Base-by-base conservation (phyloP, 345 rosid genomes). In the Salix suchowensis region DNA sequence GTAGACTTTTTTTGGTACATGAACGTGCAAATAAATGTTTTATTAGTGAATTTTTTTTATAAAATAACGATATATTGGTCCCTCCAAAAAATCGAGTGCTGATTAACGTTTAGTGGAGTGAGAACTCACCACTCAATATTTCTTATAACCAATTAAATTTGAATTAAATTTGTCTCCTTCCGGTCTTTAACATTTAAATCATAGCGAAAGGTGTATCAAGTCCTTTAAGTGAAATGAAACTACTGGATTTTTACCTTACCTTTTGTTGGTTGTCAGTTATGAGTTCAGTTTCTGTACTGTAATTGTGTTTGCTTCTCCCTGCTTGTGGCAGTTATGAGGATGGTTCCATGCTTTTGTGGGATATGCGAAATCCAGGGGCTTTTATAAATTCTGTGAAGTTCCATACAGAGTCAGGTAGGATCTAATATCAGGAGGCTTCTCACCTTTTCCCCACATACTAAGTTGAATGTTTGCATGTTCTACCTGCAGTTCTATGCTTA, bases 331-430 rank as follows among this genome's bases (percentile, higher is more conserved):
- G 98, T 70, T 90, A 89, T 54, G 98, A 95, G 85, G 97, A 91
- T 82, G 98, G 94, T 54, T 93, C 99, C 18, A 89, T 86, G 85
- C 82, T 91, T 67, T 89, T 85, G 87, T 96, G 98, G 98, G 99
- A 96, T 76, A 34, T 90, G 24, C 90, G 97, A 30, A 88, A 91
- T 74, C 88, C 90, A 19, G 84, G 82, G 68, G 28, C 71, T 76
- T 96, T 97, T 77, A 18, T 93, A 70, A 84, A 94, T 75, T 83
- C 88, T 76, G 90, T 87, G 65, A 96, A 84, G 82, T 91, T 91
- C 77, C 98, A 96, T 86, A 83, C 91, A 65, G 98, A 93, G 82
- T 97, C 99, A 89, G 98, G 97, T 91, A 68, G 72, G 70, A 73
- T 50, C 78, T 46, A 26, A 48, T 40, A 40, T 52, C 55, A 58